Conservation (phyloP, 139 green algal genomes). For the Mychonastes homosphaera region DNA sequence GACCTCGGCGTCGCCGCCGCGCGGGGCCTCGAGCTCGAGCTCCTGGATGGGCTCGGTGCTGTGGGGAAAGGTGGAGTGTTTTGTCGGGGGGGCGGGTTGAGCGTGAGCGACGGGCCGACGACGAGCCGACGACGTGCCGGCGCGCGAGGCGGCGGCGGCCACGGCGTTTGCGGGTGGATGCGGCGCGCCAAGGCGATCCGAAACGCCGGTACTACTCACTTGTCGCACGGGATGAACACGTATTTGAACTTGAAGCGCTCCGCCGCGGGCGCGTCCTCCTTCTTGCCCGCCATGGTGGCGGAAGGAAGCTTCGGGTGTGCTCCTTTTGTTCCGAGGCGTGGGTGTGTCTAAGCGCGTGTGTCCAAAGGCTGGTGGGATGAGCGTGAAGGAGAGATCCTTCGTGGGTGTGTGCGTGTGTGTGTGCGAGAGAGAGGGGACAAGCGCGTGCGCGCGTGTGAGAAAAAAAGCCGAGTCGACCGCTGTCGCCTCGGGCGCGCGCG, state of each 20-base stretch:
- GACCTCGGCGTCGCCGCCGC: conserved; percentile 42
- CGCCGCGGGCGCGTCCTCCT: no score
- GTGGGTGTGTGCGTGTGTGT: no score
- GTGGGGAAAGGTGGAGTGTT: background rate
- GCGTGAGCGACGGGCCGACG: background rate
- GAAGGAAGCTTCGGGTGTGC: no score
- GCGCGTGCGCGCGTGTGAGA: no score
- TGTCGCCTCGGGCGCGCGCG: no score
- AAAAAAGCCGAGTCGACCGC: no score
- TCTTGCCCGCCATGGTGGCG: no score
- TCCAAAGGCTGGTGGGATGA: no score
- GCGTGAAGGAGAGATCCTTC: no score
- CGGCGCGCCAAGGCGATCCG: background rate
- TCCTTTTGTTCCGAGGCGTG: no score
- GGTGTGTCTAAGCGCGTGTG: no score
- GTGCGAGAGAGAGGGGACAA: no score
- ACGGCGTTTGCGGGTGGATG: background rate
- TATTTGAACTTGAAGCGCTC: conserved; percentile 34
- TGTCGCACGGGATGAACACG: conserved; percentile 52
- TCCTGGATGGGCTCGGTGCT: conserved; percentile 48
- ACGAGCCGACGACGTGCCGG: background rate
- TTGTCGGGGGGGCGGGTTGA: background rate
- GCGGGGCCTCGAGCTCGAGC: conserved; percentile 16
- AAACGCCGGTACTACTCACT: conserved; percentile 21
- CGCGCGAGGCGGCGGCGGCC: background rate